A percentile compares a stretch with the other conserved stretches of the same genome.
Conservation (phyloP, 305 asterid species). For the Solanum hybrid region DNA sequence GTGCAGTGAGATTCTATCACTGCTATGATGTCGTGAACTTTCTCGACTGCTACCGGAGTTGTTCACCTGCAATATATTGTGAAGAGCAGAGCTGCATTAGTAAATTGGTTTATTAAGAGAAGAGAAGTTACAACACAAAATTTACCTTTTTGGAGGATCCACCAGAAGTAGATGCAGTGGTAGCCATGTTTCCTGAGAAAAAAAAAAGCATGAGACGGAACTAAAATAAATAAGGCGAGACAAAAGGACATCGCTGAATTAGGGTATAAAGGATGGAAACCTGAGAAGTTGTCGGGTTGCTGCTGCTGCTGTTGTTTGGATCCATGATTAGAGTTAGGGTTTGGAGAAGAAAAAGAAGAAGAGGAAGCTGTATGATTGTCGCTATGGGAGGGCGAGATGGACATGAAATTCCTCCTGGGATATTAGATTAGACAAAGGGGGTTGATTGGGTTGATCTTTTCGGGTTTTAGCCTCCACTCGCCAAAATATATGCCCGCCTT, state of each 20-base stretch:
- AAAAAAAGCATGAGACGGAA: background rate
- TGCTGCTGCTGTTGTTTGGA: background rate
- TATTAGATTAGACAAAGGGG: background rate
- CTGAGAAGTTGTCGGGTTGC: background rate
- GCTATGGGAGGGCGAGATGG: slow-evolving; percentile 57
- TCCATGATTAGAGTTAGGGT: slow-evolving; percentile 26
- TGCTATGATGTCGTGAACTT: slow-evolving; percentile 18
- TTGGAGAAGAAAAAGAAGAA: slow-evolving; percentile 13
- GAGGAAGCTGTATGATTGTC: slow-evolving; percentile 25
- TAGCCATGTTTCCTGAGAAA: slow-evolving; percentile 35
- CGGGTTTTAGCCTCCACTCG: background rate
- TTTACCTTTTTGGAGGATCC: slow-evolving; percentile 58
- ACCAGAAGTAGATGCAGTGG: slow-evolving; percentile 17
- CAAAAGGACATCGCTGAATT: background rate
- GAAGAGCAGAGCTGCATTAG: background rate
- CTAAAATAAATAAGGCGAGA: background rate
- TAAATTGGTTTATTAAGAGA: background rate
- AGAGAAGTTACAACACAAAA: background rate
- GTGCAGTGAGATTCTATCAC: slow-evolving; percentile 21
- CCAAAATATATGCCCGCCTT: background rate
- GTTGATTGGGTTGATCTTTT: background rate
- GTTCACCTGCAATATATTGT: slow-evolving; percentile 36
- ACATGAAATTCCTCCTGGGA: slow-evolving; percentile 42
- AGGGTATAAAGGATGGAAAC: background rate
- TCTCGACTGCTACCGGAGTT: slow-evolving; percentile 15